Conservation (phyloP, 2,329 filamentous ascomycete species). For the Penicillium brasilianum region DNA sequence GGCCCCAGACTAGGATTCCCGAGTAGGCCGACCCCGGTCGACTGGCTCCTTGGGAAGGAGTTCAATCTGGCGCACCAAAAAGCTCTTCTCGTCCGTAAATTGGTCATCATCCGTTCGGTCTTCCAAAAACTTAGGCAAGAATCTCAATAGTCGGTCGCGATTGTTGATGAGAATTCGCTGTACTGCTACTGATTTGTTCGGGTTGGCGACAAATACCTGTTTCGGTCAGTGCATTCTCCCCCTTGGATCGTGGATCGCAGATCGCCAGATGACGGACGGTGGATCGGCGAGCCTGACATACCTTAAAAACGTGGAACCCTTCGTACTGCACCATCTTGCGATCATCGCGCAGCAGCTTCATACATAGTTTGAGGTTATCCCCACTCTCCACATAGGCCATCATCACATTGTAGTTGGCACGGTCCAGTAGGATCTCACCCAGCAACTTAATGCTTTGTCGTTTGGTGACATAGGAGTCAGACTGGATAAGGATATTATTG, state of each 20-base stretch:
- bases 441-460: conserved; percentile 96
- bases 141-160: conserved; percentile 84
- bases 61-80: conserved; percentile 91
- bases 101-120: conserved; percentile 97
- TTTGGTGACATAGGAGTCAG: conserved; percentile 96
- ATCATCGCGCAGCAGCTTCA: conserved; percentile 95
- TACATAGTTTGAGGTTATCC: conserved; percentile 96
- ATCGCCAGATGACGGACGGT: background rate
- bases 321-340: conserved; percentile 99
- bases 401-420: conserved; percentile 98
- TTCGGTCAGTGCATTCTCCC: conserved; percentile 25
- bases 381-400: conserved; percentile 93
- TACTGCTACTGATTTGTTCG: conserved; percentile 95
- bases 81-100: conserved; percentile 97
- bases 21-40: conserved; percentile 39
- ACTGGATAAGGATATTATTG: conserved; percentile 85
- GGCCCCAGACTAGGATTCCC: conserved; percentile 34
- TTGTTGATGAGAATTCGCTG: conserved; percentile 97
- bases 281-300: conserved; percentile 36
- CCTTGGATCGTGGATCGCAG: background rate
- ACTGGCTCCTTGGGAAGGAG: conserved; percentile 50
- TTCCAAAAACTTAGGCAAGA: conserved; percentile 88
- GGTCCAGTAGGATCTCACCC: conserved; percentile 90
- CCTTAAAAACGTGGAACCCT: conserved; percentile 98
- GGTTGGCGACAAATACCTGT: conserved; percentile 94